phyloP scores from a whole-genome alignment of 225 moss, liverwort and hornwort genomes.

The Polytrichum commune region DNA sequence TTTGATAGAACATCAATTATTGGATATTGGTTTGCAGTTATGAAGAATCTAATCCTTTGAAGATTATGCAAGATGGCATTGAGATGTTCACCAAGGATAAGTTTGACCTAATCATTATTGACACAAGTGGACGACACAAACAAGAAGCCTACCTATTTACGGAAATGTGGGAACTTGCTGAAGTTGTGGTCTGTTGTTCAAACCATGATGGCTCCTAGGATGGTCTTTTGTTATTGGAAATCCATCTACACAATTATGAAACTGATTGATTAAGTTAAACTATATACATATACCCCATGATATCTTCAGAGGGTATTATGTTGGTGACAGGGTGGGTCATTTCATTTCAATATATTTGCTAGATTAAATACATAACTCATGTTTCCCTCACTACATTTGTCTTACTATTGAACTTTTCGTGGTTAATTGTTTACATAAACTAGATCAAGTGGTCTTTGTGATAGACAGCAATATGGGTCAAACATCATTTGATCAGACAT shows the following conservation, averaged over 20 bases:
- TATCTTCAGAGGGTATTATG: too few relatives aligned
- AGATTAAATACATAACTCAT: too few relatives aligned
- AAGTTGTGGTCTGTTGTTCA: constrained; percentile 58
- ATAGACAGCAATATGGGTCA: constrained; percentile 64
- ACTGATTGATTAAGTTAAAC: too few relatives aligned
- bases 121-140: constrained; percentile 89
- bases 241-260: too few relatives aligned
- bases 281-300: too few relatives aligned
- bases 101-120: constrained; percentile 86
- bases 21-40: constrained; percentile 39
- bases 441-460: too few relatives aligned
- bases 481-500: constrained; percentile 81
- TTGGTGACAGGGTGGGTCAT: too few relatives aligned
- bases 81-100: constrained; percentile 83
- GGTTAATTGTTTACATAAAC: constrained; percentile 8
- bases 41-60: constrained; percentile 75
- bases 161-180: constrained; percentile 88
- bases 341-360: too few relatives aligned
- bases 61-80: constrained; percentile 80
- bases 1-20: too few relatives aligned
- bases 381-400: too few relatives aligned
- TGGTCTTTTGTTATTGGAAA: too few relatives aligned
- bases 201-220: too few relatives aligned
- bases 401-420: neutral
- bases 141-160: constrained; percentile 90